Base-by-base conservation (phyloP, 805 yeast genomes). In the Kockiozyma suomiensis region DNA sequence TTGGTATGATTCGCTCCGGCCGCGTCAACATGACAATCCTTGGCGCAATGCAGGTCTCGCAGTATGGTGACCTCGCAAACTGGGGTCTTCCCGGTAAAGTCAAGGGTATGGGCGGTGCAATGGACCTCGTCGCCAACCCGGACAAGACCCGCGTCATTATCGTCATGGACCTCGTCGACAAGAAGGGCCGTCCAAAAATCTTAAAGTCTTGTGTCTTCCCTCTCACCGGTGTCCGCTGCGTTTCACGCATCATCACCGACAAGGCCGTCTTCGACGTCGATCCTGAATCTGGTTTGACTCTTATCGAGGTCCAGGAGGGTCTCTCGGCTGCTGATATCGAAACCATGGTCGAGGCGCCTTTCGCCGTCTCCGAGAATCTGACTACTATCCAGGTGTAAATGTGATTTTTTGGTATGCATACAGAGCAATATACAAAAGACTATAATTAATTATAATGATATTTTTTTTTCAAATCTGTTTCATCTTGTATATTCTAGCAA, bases 61-160 rank as follows among this genome's bases (percentile, higher is more conserved):
- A 74, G 46, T 70, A 61, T 49, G 83, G 83, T 40, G 83, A 81
- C 58, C 74, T 80, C 40, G 83, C 84, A 41, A 80, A 80, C 68
- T 80, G 83, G 82, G 81, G 79, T 26, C 72, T 80, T 3, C 83
- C 84, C 0, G 82, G 83, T 6, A 72, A 75, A 59, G 76, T 80
- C 46, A 79, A 78, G 67, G 83, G 83, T 19, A 81, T 80, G 79
- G 83, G 83, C 26, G 83, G 83, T 17, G 83, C 83, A 25, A 81
- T 81, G 83, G 83, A 79, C 66, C 74, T 80, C 25, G 82, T 79
- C 4, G 76, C 81, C 5, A 78, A 79, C 64, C 82, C 82, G 15
- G 69, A 70, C 28, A 69, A 74, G 37, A 80, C 83, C 4, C 70
- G 72, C 54, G 82, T 80, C 17, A 78, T 80, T 35, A 81, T 78